These are phyloP conservation scores for Boletales sp. DNA, from an alignment of 768 basidiomycete species.

Conservation along the genomic window DNA sequence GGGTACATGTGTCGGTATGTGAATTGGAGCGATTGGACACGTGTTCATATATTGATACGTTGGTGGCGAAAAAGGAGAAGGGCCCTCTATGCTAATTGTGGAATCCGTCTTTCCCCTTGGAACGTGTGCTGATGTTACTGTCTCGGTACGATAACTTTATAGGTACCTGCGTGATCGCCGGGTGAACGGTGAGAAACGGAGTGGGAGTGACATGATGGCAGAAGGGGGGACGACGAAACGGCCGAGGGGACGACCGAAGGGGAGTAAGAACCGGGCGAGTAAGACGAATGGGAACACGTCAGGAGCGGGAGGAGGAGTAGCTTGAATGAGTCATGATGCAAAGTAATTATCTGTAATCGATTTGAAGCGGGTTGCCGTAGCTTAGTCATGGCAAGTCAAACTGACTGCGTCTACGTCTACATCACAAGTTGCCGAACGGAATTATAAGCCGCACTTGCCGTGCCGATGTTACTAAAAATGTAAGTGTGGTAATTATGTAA, in stretches of 20 bases:
- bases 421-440: not conserved
- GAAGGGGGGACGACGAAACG: conserved; percentile 42
- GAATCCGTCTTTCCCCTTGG: not conserved
- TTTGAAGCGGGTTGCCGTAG: not conserved
- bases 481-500: conserved; percentile 5
- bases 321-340: not conserved
- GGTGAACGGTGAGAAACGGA: conserved; percentile 44
- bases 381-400: conserved; percentile 9
- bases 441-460: not conserved
- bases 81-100: not conserved
- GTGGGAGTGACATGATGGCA: conserved; percentile 21
- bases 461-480: not conserved
- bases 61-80: not conserved
- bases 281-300: conserved; percentile 15
- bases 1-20: not conserved
- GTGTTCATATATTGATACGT: not conserved
- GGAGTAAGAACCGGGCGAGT: conserved; percentile 54
- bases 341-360: no score
- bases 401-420: no score
- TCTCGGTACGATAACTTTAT: conserved; percentile 6
- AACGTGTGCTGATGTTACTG: conserved; percentile 15
- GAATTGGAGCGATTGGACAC: not conserved
- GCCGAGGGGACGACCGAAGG: conserved; percentile 65
- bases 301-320: conserved; percentile 8
- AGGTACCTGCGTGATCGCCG: conserved; percentile 66